Base-by-base conservation (phyloP, 169 alveolate species). In the Amoebophrya sp. region DNA sequence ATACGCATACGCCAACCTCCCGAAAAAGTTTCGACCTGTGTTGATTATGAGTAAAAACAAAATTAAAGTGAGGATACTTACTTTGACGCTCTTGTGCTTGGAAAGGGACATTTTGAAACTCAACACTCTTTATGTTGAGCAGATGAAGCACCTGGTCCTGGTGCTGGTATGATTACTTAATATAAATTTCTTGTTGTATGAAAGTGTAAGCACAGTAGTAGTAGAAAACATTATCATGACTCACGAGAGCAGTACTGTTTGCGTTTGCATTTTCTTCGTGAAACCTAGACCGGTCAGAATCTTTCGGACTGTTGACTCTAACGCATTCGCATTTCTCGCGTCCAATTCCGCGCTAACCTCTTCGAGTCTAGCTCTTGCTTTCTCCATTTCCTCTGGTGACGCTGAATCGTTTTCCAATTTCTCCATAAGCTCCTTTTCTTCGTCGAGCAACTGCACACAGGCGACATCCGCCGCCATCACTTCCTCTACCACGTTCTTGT, bases 1-100 rank as follows among this genome's bases (percentile, higher is more conserved):
- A 96, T 93, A 65, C 96, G 93, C 96, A 95, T 95, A 78, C 95
- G 93, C 97, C 96, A 95, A 23, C 97, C 98, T 55, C 98, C 98
- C 40, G 99, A 97, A 90, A 98, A 96, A 39, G 38, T 40, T 26
- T 83, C 78, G 3, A 65, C 90, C 41, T 40, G 93, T 26, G 41
- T 41, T 40, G n/a, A 23, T 53, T 10, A 53, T 53, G 23, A 23
- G 76, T 14, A 10, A 53, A 53, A 23, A 53, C 23, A 23, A 53
- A 53, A 23, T 10, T 53, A 14, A 10, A 53, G n/a, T 53, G n/a
- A 23, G 76, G 23, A 53, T 23, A 53, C n/a, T 53, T 53, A 10
- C 10, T 23, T 14, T 53, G 76, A 10, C 10, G 76, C 76, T 10
- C n/a, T 89, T 89, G 77, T 89, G 40, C 76, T 89, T 54, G 91